Conservation (phyloP, 2,329 filamentous ascomycete species). For the Colletotrichum sp. region DNA sequence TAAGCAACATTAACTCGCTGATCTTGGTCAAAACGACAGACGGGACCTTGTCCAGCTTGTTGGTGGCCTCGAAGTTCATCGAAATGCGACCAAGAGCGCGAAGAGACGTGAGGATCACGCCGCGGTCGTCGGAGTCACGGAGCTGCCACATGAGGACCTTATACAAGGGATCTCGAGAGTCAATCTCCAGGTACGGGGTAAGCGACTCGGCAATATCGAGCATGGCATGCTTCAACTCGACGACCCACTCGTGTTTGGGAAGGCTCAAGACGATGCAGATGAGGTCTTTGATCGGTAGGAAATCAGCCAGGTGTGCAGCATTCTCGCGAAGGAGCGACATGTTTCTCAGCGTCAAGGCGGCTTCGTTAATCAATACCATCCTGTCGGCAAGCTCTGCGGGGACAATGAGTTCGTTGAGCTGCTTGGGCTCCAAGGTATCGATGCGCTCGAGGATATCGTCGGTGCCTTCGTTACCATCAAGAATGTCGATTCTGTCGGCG, state of each 20-base stretch:
- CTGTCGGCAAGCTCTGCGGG: slow-evolving; percentile 72
- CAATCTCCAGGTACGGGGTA: slow-evolving; percentile 78
- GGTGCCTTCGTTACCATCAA: slow-evolving; percentile 56
- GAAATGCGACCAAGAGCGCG: slow-evolving; percentile 86
- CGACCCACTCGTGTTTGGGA: slow-evolving; percentile 72
- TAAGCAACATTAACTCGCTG: slow-evolving; percentile 75
- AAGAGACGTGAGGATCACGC: slow-evolving; percentile 79
- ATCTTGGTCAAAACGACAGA: slow-evolving; percentile 68
- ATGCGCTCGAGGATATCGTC: slow-evolving; percentile 70
- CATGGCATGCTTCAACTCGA: slow-evolving; percentile 88
- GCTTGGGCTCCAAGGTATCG: slow-evolving; percentile 60
- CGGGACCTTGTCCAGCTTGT: slow-evolving; percentile 76
- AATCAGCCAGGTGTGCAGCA: slow-evolving; percentile 77
- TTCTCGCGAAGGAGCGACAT: slow-evolving; percentile 96
- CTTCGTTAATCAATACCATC: slow-evolving; percentile 82
- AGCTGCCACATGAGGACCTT: slow-evolving; percentile 70
- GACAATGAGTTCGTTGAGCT: slow-evolving; percentile 70
- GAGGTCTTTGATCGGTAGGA: slow-evolving; percentile 76
- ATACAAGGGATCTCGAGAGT: slow-evolving; percentile 79
- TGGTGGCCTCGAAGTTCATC: slow-evolving; percentile 82
- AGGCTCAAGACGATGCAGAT: slow-evolving; percentile 83
- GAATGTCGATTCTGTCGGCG: slow-evolving; percentile 51
- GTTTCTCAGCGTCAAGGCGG: slow-evolving; percentile 86
- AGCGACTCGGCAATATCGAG: slow-evolving; percentile 92
- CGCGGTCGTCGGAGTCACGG: slow-evolving; percentile 72